Conservation (phyloP, 768 basidiomycete species). For the Tricholoma furcatifolium region DNA sequence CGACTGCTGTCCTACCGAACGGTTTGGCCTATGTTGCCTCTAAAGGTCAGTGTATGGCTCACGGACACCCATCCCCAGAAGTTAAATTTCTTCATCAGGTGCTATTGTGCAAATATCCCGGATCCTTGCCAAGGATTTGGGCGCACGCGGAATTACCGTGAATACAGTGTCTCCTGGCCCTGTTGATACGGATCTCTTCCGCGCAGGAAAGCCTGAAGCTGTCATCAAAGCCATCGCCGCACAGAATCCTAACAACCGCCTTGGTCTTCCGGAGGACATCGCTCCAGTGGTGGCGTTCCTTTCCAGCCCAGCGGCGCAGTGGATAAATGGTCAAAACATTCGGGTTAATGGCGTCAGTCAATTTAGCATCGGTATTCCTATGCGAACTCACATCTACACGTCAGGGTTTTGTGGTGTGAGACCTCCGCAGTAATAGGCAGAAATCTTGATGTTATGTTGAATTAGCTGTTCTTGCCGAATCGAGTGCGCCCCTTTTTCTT, state of each 20-base stretch:
- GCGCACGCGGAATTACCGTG: conserved; percentile 49
- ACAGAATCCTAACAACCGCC: conserved; percentile 43
- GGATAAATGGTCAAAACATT: conserved; percentile 61
- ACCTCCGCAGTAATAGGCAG: neutral
- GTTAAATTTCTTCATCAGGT: conserved; percentile 16
- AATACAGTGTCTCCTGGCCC: conserved; percentile 59
- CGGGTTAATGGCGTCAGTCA: conserved; percentile 53
- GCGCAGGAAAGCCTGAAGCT: conserved; percentile 48
- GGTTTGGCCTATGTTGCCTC: conserved; percentile 52
- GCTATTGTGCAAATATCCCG: conserved; percentile 59
- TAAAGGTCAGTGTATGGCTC: conserved; percentile 31
- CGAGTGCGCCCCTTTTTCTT: neutral
- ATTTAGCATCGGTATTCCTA: neutral
- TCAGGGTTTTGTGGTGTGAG: conserved; percentile 2
- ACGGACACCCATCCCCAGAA: neutral
- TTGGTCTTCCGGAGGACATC: conserved; percentile 53
- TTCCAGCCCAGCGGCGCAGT: conserved; percentile 48
- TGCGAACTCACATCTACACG: neutral
- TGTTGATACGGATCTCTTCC: conserved; percentile 54
- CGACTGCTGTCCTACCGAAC: conserved; percentile 44
- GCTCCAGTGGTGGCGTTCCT: conserved; percentile 53
- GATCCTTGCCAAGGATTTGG: conserved; percentile 60
- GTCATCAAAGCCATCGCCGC: conserved; percentile 44
- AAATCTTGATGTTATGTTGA: neutral
- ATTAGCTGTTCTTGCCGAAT: no score